phyloP scores from a whole-genome alignment of 306 rosid genomes.

The Mimosa pudica region DNA sequence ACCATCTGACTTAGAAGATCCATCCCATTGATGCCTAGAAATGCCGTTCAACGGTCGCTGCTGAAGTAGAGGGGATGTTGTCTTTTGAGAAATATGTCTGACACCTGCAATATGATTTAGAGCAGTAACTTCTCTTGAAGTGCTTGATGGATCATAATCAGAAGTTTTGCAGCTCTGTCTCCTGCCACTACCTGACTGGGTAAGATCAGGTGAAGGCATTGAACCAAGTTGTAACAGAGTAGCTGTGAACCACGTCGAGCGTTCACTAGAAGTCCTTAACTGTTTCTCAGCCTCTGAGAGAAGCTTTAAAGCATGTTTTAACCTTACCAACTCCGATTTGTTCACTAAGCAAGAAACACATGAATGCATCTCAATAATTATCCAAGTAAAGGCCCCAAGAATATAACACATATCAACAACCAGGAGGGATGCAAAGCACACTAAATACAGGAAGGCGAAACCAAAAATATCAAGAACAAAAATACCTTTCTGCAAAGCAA shows the following conservation, averaged over 20 bases:
- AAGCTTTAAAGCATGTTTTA: conserved; percentile 93
- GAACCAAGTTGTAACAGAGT: conserved; percentile 95
- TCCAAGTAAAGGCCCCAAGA: conserved; percentile 15
- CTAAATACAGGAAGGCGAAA: neutral
- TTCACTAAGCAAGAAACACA: conserved; percentile 68
- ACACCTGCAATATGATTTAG: conserved; percentile 56
- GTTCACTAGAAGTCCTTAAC: conserved; percentile 89
- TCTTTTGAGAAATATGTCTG: conserved; percentile 56
- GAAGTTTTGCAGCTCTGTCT: conserved; percentile 83
- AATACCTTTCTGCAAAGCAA: conserved; percentile 17
- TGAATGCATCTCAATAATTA: conserved; percentile 32
- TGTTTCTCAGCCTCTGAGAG: conserved; percentile 97
- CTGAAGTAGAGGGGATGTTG: conserved; percentile 55
- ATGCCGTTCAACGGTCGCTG: conserved; percentile 48
- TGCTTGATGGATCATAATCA: conserved; percentile 81
- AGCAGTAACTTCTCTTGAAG: conserved; percentile 65
- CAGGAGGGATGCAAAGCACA: neutral
- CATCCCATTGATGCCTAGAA: conserved; percentile 49
- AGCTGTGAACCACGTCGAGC: conserved; percentile 97
- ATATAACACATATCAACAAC: conserved; percentile 3
- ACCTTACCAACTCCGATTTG: conserved; percentile 80
- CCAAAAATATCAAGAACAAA: conserved; percentile 23
- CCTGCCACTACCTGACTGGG: conserved; percentile 80
- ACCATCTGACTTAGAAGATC: conserved; percentile 49
- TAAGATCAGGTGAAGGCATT: conserved; percentile 73